Conservation (phyloP, 768 basidiomycete genomes). For the Hydnum rufescens region DNA sequence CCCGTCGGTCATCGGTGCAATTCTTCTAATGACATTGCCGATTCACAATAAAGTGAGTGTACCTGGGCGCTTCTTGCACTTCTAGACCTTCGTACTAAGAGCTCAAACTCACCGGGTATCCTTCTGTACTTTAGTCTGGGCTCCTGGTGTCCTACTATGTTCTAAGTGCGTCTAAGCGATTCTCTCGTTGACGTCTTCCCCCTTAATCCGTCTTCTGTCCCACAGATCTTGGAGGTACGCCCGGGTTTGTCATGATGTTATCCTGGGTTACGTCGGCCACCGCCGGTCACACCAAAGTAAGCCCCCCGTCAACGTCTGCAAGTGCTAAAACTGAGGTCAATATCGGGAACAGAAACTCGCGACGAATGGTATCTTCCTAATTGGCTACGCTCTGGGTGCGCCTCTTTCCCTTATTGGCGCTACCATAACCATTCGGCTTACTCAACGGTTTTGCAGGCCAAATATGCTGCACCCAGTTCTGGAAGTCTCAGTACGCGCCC, state of each 20-base stretch:
- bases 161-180: neutral
- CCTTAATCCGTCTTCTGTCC: neutral
- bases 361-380: neutral
- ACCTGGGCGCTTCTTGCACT: neutral
- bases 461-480: neutral
- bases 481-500: slow-evolving; percentile 9
- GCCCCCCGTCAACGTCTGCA: too few species aligned
- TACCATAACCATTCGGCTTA: neutral
- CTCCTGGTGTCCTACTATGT: neutral
- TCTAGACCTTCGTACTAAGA: neutral
- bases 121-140: neutral
- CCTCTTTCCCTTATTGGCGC: neutral
- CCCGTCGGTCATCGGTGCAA: neutral
- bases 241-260: slow-evolving; percentile 1
- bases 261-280: neutral
- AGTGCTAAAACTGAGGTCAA: too few species aligned
- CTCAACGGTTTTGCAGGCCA: too few species aligned
- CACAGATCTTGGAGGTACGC: neutral
- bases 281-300: slow-evolving; percentile 1
- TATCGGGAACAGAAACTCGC: neutral
- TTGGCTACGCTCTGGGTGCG: neutral
- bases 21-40: neutral
- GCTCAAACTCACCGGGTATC: neutral
- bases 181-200: neutral
- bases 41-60: neutral